Conservation (phyloP, 2,329 filamentous ascomycete genomes). For the Coniosporium tulheliwenetii region DNA sequence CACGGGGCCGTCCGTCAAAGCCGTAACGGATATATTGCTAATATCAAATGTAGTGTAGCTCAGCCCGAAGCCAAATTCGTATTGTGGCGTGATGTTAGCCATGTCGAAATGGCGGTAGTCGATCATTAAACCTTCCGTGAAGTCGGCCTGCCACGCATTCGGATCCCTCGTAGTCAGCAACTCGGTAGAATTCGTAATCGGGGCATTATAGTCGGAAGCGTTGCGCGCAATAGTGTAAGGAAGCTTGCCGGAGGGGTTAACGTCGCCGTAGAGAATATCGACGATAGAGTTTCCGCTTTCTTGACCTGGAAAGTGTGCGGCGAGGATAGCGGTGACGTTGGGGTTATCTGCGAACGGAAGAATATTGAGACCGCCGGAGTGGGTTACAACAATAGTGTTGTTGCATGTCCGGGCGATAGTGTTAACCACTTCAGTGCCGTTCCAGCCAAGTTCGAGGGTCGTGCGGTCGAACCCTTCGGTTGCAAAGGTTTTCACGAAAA, state of each 20-base stretch:
- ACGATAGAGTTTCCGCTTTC: slow-evolving; percentile 23
- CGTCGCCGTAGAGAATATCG: slow-evolving; percentile 21
- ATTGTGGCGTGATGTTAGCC: slow-evolving; percentile 11
- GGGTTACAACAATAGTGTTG: slow-evolving; percentile 35
- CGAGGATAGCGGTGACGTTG: slow-evolving; percentile 26
- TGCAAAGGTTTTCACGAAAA: slow-evolving; percentile 42
- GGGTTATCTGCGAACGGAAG: slow-evolving; percentile 24
- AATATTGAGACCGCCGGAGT: slow-evolving; percentile 26
- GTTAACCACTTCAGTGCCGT: slow-evolving; percentile 26
- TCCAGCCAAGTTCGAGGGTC: slow-evolving; percentile 25
- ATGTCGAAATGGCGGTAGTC: slow-evolving; percentile 38
- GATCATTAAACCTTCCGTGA: slow-evolving; percentile 35
- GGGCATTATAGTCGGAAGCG: slow-evolving; percentile 16
- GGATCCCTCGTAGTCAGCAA: slow-evolving; percentile 16
- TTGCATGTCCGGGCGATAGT: slow-evolving; percentile 28
- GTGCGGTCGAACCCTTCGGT: slow-evolving; percentile 28
- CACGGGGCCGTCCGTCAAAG: slow-evolving; percentile 3
- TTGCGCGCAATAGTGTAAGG: slow-evolving; percentile 22
- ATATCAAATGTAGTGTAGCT: slow-evolving; percentile 19
- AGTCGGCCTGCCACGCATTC: slow-evolving; percentile 30
- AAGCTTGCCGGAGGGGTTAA: slow-evolving; percentile 22
- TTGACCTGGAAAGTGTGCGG: slow-evolving; percentile 25
- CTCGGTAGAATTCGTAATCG: slow-evolving; percentile 19
- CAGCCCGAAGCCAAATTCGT: slow-evolving; percentile 21
- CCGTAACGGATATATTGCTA: neutral